Evolutionary conservation across 2,329 filamentous ascomycete genomes (phyloP), one percentile per base, ranked within the genome.

Genomic region (Talaromyces sp.): DNA sequence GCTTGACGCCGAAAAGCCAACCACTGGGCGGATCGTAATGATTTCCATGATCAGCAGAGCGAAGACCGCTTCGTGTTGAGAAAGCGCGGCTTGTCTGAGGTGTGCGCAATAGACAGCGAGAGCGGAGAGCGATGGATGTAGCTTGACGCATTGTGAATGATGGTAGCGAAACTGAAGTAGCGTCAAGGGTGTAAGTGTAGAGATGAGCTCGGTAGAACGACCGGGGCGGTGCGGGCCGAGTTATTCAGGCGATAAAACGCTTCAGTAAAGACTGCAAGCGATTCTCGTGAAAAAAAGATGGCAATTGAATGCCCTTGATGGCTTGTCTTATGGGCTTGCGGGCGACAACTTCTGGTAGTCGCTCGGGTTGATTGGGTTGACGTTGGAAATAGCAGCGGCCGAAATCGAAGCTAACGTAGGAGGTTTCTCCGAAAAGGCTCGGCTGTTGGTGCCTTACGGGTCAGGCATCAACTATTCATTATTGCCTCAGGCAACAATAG

Each of bases 1-100:
- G 95, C 84, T 93, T 93, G 73, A 97, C 86, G 70, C 93, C 93
- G 79, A 91, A 97, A 73, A 99, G 87, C 92, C 93, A 97, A 73
- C 95, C 95, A 64, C 84, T 86, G 2, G 95, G 94, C 57, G 93
- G 89, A 71, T 99, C 95, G 81, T 93, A 99, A 78, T 93, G 90
- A 71, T 88, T 85, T 73, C 87, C 90, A 81, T 90, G 87, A 70
- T 83, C 82, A 69, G 80, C 80, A 66, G 78, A 75, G 64, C 76
- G 73, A 63, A 79, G 72, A 62, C 68, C 73, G 71, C 73, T 78
- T 63, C 73, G 75, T 59, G 78, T 80, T 24, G 78, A 79, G 70
- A 80, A 80, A n/a, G 74, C 72, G 69, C 76, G 73, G 60, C 71
- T 63, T 41, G 71, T 77, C 70, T 76, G 75, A 39, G 76, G 70